Evolutionary conservation across 2,329 filamentous ascomycete genomes (phyloP).

Genomic region (Scedosporium aurantiacum): DNA sequence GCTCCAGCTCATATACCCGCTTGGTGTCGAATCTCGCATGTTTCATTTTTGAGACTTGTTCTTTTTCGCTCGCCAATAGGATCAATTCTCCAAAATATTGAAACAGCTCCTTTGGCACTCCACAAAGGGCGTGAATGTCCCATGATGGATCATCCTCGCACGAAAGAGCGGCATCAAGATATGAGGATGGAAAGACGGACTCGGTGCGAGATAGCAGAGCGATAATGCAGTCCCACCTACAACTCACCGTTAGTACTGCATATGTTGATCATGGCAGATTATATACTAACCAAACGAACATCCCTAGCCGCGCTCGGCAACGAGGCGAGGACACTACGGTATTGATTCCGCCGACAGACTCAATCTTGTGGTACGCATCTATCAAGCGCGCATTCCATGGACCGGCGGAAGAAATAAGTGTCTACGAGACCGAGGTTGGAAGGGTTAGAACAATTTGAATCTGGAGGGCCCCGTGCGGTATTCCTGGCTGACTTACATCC

Average conservation of each 20-base stretch:
- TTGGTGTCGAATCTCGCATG: conserved; percentile 8
- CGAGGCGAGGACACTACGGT: neutral
- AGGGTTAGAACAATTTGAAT: too few species aligned
- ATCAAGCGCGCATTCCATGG: conserved; percentile 8
- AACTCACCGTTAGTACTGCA: neutral
- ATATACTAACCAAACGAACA: conserved; percentile 9
- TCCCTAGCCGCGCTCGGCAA: conserved; percentile 7
- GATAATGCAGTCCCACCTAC: conserved; percentile 2
- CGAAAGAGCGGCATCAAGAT: neutral
- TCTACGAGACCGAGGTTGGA: too few species aligned
- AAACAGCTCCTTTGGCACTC: conserved; percentile 8
- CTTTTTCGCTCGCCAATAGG: conserved; percentile 7
- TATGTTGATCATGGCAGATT: neutral
- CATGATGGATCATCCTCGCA: conserved; percentile 1
- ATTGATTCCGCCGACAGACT: conserved; percentile 5
- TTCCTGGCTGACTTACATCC: too few species aligned
- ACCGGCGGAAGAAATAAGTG: conserved; percentile 4
- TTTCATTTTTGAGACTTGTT: conserved; percentile 7
- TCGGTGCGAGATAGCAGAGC: too few species aligned
- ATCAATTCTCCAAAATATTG: conserved; percentile 7
- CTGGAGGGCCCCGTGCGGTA: too few species aligned
- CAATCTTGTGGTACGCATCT: conserved; percentile 6
- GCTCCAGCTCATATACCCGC: conserved; percentile 2
- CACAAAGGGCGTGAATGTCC: conserved; percentile 6
- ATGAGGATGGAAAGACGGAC: too few species aligned